Evolutionary conservation across 495 filamentous ascomycete species (phyloP), one percentile per base, ranked within the genome.

Genomic region (Rhypophila decipiens): DNA sequence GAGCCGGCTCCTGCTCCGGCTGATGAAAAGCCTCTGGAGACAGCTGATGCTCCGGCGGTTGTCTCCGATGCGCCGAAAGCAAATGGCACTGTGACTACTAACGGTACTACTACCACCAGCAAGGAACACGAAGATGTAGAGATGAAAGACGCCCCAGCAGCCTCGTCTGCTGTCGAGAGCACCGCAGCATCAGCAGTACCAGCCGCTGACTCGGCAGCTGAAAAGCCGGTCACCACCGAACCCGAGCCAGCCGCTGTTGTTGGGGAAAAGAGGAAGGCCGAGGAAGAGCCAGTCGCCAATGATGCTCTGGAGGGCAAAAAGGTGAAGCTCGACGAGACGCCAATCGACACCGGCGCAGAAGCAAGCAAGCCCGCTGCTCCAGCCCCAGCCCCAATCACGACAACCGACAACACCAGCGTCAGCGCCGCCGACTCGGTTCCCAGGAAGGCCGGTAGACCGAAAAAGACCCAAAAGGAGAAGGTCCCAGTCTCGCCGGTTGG

Each of bases 401-500:
- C n/a, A 5, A 20, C 4, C 15, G 15, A 15, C 10, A 39, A 15
- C 10, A 43, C 39, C 5, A 45, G 49, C 19, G 50, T 20, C 40
- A 17, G 24, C 17, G 22, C 18, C 24, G 5, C 22, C 40, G 15
- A n/a, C n/a, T n/a, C n/a, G n/a, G n/a, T 21, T 4, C 15, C 40
- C 8, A 42, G 29, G 22, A 42, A 42, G 22, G 21, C 22, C 19
- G 40, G 40, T 24, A 20, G 40, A n/a, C n/a, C 47, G 15, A 48
- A 46, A 11, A 46, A 43, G n/a, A 42, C 27, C 4, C 67, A 53
- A 55, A 72, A 71, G 51, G 54, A 67, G 18, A 59, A 66, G 24
- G 69, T 58, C 31, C 44, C 40, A n/a, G 23, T 52, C 8, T 44
- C 61, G 0, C 42, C 63, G 10, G 64, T 67, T 7, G 69, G 72